phyloP scores from a whole-genome alignment of 805 yeast genomes.

The Yamadazyma insecticola region DNA sequence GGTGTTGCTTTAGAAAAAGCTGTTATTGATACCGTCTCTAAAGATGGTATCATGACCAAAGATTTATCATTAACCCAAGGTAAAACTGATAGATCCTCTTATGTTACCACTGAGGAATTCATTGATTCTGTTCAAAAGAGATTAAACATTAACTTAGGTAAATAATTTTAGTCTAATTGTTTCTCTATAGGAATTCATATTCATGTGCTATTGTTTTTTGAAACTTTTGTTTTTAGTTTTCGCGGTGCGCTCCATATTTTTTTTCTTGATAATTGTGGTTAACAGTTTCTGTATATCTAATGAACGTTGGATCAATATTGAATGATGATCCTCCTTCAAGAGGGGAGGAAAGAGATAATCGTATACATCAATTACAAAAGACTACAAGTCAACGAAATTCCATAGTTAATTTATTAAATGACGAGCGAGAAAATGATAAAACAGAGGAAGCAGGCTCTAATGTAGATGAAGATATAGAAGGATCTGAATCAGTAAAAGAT shows the following conservation, averaged over 20 bases:
- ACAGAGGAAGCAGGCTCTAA: neutral
- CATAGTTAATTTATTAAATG: slow-evolving; percentile 7
- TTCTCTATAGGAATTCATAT: too few relatives aligned
- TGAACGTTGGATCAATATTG: slow-evolving; percentile 37
- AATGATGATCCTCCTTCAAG: slow-evolving; percentile 23
- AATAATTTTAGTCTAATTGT: too few relatives aligned
- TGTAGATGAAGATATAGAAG: neutral
- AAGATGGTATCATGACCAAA: slow-evolving; percentile 90
- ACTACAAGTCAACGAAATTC: slow-evolving; percentile 5
- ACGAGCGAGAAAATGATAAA: slow-evolving; percentile 1
- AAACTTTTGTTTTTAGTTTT: too few relatives aligned
- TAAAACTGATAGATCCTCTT: slow-evolving; percentile 72
- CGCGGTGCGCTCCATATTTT: neutral
- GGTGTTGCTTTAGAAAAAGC: slow-evolving; percentile 79
- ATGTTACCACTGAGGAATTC: slow-evolving; percentile 90
- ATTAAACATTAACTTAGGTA: slow-evolving; percentile 36
- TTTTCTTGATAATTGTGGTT: too few relatives aligned
- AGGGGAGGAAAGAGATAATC: slow-evolving; percentile 1
- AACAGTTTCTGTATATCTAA: too few relatives aligned
- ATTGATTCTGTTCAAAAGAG: slow-evolving; percentile 75
- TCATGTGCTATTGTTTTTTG: too few relatives aligned
- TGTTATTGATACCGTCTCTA: slow-evolving; percentile 77
- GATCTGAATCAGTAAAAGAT: neutral
- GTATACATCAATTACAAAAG: slow-evolving; percentile 1
- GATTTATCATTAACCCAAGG: slow-evolving; percentile 91